Conservation (phyloP, 805 yeast genomes). For the Tetrapisispora nanseiensis region DNA sequence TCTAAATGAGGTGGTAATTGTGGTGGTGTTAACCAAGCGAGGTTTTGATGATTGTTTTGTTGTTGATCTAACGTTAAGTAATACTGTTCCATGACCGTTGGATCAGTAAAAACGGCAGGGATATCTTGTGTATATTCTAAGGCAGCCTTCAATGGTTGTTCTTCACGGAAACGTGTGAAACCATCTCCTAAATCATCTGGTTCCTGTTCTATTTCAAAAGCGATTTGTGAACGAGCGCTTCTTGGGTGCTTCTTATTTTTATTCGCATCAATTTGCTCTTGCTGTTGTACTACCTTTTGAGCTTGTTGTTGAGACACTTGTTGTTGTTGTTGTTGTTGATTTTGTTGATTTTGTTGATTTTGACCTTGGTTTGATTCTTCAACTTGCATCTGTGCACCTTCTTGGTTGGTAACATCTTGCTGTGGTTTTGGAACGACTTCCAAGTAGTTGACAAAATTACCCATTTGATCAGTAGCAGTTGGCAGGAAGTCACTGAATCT, state of each 20-base stretch:
- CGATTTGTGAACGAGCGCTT: constrained; percentile 44
- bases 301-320: constrained; percentile 10
- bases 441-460: constrained; percentile 85
- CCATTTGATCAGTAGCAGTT: constrained; percentile 96
- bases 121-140: constrained; percentile 51
- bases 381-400: background rate
- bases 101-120: constrained; percentile 78
- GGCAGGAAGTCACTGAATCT: constrained; percentile 81
- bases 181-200: constrained; percentile 73
- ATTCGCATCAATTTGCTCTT: background rate
- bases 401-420: background rate
- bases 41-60: constrained; percentile 48
- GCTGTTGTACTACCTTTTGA: background rate
- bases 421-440: constrained; percentile 46
- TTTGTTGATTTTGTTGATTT: too few species aligned
- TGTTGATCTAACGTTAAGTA: constrained; percentile 67
- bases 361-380: too few species aligned
- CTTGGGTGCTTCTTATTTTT: constrained; percentile 9
- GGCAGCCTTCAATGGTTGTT: constrained; percentile 27
- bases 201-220: constrained; percentile 29
- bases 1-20: constrained; percentile 95
- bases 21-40: constrained; percentile 75
- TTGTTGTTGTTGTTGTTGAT: background rate
- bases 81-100: constrained; percentile 80
- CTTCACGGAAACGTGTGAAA: constrained; percentile 66